Base-by-base conservation (phyloP, 139 green algal genomes). In the Yamagishiella unicocca region DNA sequence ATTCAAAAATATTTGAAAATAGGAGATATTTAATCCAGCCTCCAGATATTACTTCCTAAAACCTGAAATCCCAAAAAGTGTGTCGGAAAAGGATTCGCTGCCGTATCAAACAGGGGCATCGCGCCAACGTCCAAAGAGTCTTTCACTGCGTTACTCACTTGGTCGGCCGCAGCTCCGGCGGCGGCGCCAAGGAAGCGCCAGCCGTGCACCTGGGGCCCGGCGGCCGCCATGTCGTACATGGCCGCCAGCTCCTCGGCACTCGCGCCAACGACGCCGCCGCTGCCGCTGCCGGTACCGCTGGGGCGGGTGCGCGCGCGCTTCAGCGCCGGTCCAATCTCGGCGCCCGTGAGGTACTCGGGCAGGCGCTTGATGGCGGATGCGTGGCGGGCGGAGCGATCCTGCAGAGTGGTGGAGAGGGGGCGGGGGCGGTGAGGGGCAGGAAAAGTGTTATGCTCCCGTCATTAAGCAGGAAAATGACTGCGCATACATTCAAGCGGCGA, bases 161-260 rank as follows among this genome's bases (percentile, higher is more conserved):
- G 80, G 19, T 86, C 80, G 2, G 42, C 62, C 0, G 80, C 62
- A 4, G 64, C 43, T 3, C 45, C 80, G 6, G 42, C 43, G 0
- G 62, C 22, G 61, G 62, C 24, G n/a, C 64, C 80, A 43, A 86
- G 43, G 64, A 78, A 77, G 64, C 80, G 80, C 80, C 80, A 86
- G 1, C 80, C 80, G 6, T 64, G 42, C 33, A 86, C 31, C 43
- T 78, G 80, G 21, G 80, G 80, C 43, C 33, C 61, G 1, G 37
- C 31, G 4, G 35, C 66, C 33, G 76, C 76, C 53, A 19, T n/a
- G 38, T 73, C 78, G 58, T 71, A 83, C 6, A 72, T 37, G 24
- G 54, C 54, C 27, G 76, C 54, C 76, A 71, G 46, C 75, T 70
- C 50, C 25, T 72, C 54, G 37, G 29, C 76, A 53, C 75, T 37